Percentiles rank a stretch among this genome's conserved stretches.
Evolutionary conservation across 805 yeast species (phyloP).

Genomic region (Candida namnaoensis): DNA sequence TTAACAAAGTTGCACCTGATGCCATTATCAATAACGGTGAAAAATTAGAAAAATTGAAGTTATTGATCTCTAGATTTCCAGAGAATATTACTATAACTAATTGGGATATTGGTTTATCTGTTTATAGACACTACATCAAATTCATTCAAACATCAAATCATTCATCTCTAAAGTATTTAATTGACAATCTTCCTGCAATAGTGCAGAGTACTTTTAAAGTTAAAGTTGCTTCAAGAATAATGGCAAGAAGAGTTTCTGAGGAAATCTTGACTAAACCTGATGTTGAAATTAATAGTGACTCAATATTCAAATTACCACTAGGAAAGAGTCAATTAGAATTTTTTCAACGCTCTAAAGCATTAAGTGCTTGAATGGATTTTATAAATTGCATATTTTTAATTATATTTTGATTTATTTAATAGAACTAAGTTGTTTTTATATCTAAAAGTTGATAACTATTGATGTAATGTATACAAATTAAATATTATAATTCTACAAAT

Average conservation of each 20-base stretch:
- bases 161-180: conserved; percentile 27
- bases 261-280: conserved; percentile 8
- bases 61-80: conserved; percentile 35
- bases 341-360: conserved; percentile 4
- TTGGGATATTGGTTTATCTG: conserved; percentile 52
- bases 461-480: too few species aligned
- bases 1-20: conserved; percentile 61
- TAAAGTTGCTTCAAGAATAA: conserved; percentile 43
- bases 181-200: conserved; percentile 36
- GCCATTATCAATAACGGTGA: conserved; percentile 45
- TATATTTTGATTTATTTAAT: too few species aligned
- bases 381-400: too few species aligned
- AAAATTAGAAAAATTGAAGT: conserved; percentile 20
- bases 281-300: conserved; percentile 16
- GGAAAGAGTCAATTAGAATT: conserved; percentile 37
- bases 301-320: conserved; percentile 28
- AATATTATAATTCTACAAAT: too few species aligned
- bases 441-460: too few species aligned
- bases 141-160: conserved; percentile 17
- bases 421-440: too few species aligned
- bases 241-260: conserved; percentile 36
- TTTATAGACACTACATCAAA: conserved; percentile 43
- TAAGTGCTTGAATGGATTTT: too few species aligned
- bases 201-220: conserved; percentile 25
- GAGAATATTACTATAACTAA: conserved; percentile 28